Evolutionary conservation across 164 flowering plant genomes (phyloP).

Genomic region (Vitis labrusca): DNA sequence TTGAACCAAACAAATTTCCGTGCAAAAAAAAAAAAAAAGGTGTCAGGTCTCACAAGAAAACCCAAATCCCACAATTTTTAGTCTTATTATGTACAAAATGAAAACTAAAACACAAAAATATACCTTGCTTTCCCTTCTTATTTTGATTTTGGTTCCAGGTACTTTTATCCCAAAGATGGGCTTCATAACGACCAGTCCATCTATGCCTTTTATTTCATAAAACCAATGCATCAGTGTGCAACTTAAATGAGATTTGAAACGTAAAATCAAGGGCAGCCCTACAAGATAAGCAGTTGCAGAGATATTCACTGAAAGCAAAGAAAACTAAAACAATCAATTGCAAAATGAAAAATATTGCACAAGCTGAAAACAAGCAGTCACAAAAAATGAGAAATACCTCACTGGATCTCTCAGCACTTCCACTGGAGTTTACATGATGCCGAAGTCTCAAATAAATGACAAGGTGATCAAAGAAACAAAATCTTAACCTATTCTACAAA

Average conservation of each 20-base stretch:
- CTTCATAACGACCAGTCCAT: slow-evolving; percentile 99
- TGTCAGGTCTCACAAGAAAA: slow-evolving; percentile 22
- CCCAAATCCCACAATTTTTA: neutral
- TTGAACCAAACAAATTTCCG: slow-evolving; percentile 25
- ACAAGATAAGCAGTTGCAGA: neutral
- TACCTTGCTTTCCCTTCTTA: slow-evolving; percentile 99
- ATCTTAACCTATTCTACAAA: no score
- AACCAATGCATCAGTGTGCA: slow-evolving; percentile 13
- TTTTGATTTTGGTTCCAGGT: slow-evolving; percentile 99
- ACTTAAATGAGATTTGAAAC: neutral
- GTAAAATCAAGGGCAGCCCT: no score
- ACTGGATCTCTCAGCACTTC: no score
- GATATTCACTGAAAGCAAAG: no score
- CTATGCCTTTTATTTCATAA: slow-evolving; percentile 64
- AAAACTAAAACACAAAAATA: slow-evolving; percentile 3
- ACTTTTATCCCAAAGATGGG: slow-evolving; percentile 99
- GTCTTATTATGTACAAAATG: neutral
- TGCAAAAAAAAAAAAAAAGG: slow-evolving; percentile 14
- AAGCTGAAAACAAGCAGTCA: no score
- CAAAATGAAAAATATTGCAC: no score
- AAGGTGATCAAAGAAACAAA: no score
- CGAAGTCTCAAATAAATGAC: no score
- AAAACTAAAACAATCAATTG: no score
- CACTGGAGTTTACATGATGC: no score
- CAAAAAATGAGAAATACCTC: no score